Evolutionary conservation across 2,329 filamentous ascomycete genomes (phyloP).

Genomic region (Aureobasidium melanogenum): DNA sequence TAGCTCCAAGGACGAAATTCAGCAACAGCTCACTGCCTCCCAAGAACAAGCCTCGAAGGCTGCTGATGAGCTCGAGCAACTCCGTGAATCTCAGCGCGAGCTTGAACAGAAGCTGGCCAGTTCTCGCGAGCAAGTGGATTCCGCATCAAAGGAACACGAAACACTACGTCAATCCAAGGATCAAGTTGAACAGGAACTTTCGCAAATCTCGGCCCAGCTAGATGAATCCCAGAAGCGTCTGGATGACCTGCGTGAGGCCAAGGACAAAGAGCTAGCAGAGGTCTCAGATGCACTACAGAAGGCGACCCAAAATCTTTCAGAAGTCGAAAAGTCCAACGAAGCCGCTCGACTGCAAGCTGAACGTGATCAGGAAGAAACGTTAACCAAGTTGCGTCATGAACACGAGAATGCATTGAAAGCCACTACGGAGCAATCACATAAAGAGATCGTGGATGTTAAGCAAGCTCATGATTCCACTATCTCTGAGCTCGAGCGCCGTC

Average conservation of each 20-base stretch:
- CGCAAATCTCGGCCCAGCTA: neutral
- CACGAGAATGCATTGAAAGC: neutral
- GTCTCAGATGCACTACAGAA: neutral
- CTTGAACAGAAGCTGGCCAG: neutral
- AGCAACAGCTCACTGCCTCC: conserved; percentile 3
- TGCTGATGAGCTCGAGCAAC: conserved; percentile 8
- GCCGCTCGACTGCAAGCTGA: neutral
- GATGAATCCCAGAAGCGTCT: neutral
- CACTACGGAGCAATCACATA: neutral
- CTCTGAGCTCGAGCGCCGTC: neutral
- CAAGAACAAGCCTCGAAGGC: neutral
- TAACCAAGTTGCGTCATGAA: neutral
- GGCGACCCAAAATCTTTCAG: neutral
- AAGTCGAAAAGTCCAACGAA: conserved; percentile 7
- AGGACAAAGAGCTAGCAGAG: conserved; percentile 7
- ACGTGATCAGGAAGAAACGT: neutral
- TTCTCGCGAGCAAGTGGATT: neutral
- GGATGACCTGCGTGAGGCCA: neutral
- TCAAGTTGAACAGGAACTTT: neutral
- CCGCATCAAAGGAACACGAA: neutral
- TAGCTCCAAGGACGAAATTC: conserved; percentile 9
- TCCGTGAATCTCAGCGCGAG: conserved; percentile 4
- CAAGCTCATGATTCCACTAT: neutral
- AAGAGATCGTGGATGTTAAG: neutral
- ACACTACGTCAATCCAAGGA: conserved; percentile 1